Base-by-base conservation (phyloP, 108 stramenopile genomes). In the Skeletonema menzelii region DNA sequence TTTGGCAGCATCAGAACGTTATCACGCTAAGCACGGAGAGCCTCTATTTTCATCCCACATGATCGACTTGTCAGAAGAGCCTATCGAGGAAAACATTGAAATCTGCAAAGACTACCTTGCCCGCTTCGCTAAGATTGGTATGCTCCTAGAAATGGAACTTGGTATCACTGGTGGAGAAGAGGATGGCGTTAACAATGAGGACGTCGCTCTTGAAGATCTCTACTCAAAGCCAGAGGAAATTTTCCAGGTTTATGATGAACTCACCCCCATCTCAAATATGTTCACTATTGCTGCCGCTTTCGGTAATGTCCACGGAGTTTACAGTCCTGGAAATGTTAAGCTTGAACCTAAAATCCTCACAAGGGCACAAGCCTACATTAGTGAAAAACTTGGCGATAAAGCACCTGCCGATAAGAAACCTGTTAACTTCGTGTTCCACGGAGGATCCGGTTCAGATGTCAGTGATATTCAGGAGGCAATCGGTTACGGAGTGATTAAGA, bases 91-190 rank as follows among this genome's bases (percentile, higher is more conserved):
- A 68, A 97, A 97, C 84, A 91, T 97, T 69, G 84, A 81, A 47
- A 96, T 95, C 59, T 97, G 95, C 90, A 82, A 87, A 65, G 73
- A 89, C 35, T 93, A 92, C 85, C 76, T 95, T 63, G 58, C 70
- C 22, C 84, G 91, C 62, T 90, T 95, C 86, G 79, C 88, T 64
- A 92, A 93, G 82, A 81, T 89, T 63, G 83, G 94, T 44, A 77
- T 95, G 59, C 84, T 95, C 57, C 76, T 97, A 24, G 97, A 97
- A 79, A 95, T 97, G 86, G 97, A 97, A 84, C 90, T 97, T 32
- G 97, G 97, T 42, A 93, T 97, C 71, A 96, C 97, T 47, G 97
- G 97, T 63, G 97, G 97, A 60, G 97, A 97, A 82, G 97, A 96
- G 80, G 97, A 96, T 70, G 97, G 97, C 64, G 97, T 97, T 10